Percentiles rank a stretch among this genome's conserved stretches.
Evolutionary conservation across 2,329 filamentous ascomycete species (phyloP).

Genomic region (Alternaria solani): DNA sequence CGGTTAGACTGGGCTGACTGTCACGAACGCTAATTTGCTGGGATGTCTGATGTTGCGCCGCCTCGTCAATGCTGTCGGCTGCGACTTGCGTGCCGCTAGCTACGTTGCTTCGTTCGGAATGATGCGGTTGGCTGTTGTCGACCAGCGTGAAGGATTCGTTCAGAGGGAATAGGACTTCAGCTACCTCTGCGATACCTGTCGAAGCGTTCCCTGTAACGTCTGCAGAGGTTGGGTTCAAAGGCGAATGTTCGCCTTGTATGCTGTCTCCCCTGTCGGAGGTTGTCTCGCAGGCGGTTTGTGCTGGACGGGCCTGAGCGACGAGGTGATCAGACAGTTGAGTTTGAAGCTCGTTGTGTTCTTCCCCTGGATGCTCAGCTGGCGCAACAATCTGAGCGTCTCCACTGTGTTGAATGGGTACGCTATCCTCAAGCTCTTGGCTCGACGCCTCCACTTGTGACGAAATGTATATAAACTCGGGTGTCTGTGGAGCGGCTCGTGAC

Average conservation of each 20-base stretch:
- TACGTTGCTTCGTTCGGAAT: neutral
- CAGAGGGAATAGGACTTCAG: neutral
- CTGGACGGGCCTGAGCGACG: neutral
- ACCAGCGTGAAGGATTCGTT: neutral
- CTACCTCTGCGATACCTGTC: neutral
- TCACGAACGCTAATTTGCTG: conserved; percentile 7
- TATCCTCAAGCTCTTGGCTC: neutral
- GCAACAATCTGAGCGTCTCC: neutral
- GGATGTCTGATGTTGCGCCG: neutral
- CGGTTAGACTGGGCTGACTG: conserved; percentile 15
- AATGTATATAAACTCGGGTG: conserved; percentile 9
- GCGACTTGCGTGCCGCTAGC: neutral
- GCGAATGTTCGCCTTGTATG: neutral
- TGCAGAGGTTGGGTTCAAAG: neutral
- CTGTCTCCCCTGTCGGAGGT: neutral
- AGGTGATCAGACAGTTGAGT: neutral
- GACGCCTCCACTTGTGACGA: conserved; percentile 5
- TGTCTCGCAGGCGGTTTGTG: neutral
- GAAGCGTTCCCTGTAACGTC: neutral
- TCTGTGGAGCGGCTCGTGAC: conserved; percentile 10
- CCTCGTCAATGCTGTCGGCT: neutral
- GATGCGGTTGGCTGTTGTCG: neutral
- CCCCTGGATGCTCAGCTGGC: neutral
- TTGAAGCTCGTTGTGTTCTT: neutral
- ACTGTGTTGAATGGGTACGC: neutral